Percentiles rank a stretch among this genome's conserved stretches.
Evolutionary conservation across 1,284 basidiomycete genomes (phyloP).

Genomic region (Malassezia dermatis): DNA sequence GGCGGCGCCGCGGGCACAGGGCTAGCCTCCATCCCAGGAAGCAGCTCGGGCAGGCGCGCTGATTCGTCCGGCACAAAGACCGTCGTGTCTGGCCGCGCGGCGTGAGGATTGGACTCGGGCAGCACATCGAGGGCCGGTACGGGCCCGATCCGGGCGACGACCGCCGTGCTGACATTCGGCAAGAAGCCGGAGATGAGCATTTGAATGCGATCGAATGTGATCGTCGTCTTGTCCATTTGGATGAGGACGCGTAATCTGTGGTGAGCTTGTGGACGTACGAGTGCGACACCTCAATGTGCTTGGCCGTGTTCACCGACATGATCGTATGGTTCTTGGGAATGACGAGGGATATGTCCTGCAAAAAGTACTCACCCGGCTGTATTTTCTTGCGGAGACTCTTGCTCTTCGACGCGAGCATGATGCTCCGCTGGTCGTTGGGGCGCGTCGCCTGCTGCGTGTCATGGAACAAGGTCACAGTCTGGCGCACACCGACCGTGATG

Average conservation of each 20-base stretch:
- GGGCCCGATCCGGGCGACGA: constrained; percentile 33
- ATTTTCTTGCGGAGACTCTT: constrained; percentile 40
- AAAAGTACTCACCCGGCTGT: constrained; percentile 38
- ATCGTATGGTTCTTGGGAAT: constrained; percentile 39
- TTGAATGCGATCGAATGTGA: constrained; percentile 41
- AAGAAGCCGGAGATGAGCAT: constrained; percentile 39
- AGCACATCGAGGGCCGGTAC: constrained; percentile 26
- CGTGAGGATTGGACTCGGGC: neutral
- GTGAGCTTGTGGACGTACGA: neutral
- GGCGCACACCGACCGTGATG: constrained; percentile 30
- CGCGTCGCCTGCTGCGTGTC: constrained; percentile 20
- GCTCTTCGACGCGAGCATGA: constrained; percentile 29
- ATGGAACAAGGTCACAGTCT: constrained; percentile 37
- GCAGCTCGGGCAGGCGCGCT: neutral
- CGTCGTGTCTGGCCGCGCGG: neutral
- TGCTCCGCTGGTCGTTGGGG: constrained; percentile 22
- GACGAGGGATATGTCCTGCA: constrained; percentile 30
- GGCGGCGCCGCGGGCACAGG: neutral
- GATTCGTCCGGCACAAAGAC: neutral
- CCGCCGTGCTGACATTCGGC: constrained; percentile 17
- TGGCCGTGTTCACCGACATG: constrained; percentile 42
- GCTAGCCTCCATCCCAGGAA: neutral
- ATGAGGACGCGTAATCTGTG: constrained; percentile 34
- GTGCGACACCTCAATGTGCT: constrained; percentile 44
- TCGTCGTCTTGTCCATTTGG: constrained; percentile 36